Evolutionary conservation across 2,329 filamentous ascomycete genomes (phyloP).

Genomic region (Emericellopsis cladophorae): DNA sequence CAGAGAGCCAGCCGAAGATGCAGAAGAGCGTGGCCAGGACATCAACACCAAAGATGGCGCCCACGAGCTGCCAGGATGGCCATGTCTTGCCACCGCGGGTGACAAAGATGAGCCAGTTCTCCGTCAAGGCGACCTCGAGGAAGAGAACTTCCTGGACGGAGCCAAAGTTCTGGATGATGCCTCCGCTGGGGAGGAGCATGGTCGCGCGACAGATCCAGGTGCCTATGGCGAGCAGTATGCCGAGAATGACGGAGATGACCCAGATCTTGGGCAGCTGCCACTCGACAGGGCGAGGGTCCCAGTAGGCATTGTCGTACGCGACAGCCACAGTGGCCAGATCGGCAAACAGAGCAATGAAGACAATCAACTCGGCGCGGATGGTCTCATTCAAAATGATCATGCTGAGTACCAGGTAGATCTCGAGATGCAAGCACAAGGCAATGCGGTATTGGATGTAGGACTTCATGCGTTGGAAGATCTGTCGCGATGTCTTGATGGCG

Average conservation of each 20-base stretch:
- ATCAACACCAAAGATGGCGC: slow-evolving; percentile 60
- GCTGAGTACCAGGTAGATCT: slow-evolving; percentile 64
- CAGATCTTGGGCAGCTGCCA: slow-evolving; percentile 76
- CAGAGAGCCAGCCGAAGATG: slow-evolving; percentile 62
- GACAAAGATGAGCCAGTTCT: slow-evolving; percentile 73
- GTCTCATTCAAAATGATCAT: slow-evolving; percentile 76
- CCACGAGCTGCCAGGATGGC: slow-evolving; percentile 63
- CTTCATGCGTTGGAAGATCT: slow-evolving; percentile 72
- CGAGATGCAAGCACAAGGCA: slow-evolving; percentile 59
- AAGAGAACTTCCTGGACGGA: slow-evolving; percentile 65
- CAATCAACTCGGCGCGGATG: slow-evolving; percentile 57
- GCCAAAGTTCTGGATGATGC: slow-evolving; percentile 64
- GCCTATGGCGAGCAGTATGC: slow-evolving; percentile 51
- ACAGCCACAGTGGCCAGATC: slow-evolving; percentile 70
- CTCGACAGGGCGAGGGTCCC: slow-evolving; percentile 61
- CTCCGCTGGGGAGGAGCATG: slow-evolving; percentile 55
- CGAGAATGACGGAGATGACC: slow-evolving; percentile 60
- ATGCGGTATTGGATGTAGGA: slow-evolving; percentile 69
- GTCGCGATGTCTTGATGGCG: slow-evolving; percentile 61
- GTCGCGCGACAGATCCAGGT: slow-evolving; percentile 65
- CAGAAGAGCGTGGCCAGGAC: slow-evolving; percentile 60
- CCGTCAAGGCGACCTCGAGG: slow-evolving; percentile 58
- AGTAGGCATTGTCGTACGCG: slow-evolving; percentile 69
- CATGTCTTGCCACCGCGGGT: slow-evolving; percentile 61
- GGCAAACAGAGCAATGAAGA: slow-evolving; percentile 69